Evolutionary conservation across 495 filamentous ascomycete genomes (phyloP).

Genomic region (Podospora pseudopauciseta): DNA sequence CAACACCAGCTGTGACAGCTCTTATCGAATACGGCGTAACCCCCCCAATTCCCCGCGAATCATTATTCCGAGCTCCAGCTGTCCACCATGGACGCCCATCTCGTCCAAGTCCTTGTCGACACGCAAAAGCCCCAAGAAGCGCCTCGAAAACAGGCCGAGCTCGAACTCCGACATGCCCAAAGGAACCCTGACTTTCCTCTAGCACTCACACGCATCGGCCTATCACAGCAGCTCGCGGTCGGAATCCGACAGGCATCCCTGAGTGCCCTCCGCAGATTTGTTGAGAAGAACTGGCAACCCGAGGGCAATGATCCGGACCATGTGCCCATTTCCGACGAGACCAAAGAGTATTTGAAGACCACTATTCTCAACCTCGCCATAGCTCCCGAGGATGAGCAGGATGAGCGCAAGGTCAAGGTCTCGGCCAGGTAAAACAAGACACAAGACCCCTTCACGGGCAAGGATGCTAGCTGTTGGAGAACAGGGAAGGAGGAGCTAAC

Average conservation of each 20-base stretch:
- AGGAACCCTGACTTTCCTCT: constrained; percentile 66
- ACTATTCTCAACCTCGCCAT: constrained; percentile 72
- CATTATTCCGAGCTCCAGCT: neutral
- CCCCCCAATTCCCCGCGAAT: neutral
- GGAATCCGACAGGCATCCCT: constrained; percentile 80
- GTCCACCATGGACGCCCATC: constrained; percentile 71
- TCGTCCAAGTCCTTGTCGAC: constrained; percentile 72
- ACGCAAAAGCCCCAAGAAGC: constrained; percentile 68
- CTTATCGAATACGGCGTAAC: neutral
- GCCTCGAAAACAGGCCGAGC: constrained; percentile 74
- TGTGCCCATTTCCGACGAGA: constrained; percentile 60
- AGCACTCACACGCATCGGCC: constrained; percentile 71
- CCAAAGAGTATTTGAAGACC: constrained; percentile 68
- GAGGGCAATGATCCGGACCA: constrained; percentile 60
- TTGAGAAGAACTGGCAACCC: constrained; percentile 70
- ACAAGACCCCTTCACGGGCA: neutral
- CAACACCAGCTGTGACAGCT: neutral
- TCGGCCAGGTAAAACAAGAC: constrained; percentile 57
- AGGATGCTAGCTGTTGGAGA: constrained; percentile 2
- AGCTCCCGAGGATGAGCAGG: constrained; percentile 67
- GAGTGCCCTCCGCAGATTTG: constrained; percentile 73
- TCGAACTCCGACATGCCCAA: constrained; percentile 64
- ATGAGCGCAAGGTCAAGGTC: constrained; percentile 79
- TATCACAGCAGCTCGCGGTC: constrained; percentile 62
- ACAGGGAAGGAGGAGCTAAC: constrained; percentile 8